A percentile compares a stretch with the other conserved stretches of the same genome.
These are phyloP conservation scores for Candida nemodendra DNA, from an alignment of 805 yeast species.

Conservation along the genomic window DNA sequence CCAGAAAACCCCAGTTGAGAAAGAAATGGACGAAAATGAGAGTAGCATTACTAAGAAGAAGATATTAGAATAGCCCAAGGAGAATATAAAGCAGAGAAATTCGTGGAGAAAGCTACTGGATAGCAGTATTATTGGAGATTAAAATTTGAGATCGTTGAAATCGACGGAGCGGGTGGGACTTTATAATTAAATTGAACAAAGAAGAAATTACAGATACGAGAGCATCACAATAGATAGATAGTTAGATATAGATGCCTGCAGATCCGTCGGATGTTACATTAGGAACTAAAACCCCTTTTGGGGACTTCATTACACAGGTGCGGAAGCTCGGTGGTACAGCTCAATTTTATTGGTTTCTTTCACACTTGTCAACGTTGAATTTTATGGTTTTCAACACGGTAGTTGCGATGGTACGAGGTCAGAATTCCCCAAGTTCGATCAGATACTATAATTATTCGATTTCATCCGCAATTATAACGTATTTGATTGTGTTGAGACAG, in stretches of 20 bases:
- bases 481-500: slow-evolving; percentile 61
- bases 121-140: too few relatives aligned
- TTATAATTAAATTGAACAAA: too few relatives aligned
- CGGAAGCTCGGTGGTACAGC: slow-evolving; percentile 38
- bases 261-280: slow-evolving; percentile 3
- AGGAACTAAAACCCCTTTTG: neutral
- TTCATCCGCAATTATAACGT: slow-evolving; percentile 55
- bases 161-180: too few relatives aligned
- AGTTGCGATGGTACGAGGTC: slow-evolving; percentile 41
- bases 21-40: too few relatives aligned
- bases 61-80: too few relatives aligned
- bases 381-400: slow-evolving; percentile 41
- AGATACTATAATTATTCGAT: slow-evolving; percentile 44
- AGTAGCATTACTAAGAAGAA: too few relatives aligned
- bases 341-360: slow-evolving; percentile 70
- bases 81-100: too few relatives aligned
- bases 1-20: too few relatives aligned
- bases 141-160: too few relatives aligned
- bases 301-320: slow-evolving; percentile 8
- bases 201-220: too few relatives aligned
- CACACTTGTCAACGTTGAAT: slow-evolving; percentile 51
- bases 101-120: too few relatives aligned
- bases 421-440: slow-evolving; percentile 28
- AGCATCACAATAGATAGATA: too few relatives aligned
- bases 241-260: slow-evolving; percentile 1